These are phyloP conservation scores for bread wheat (Triticum aestivum) DNA, from an alignment of 176 grass and related monocot genomes.

Conservation along the genomic window IWGSC_CS_RefSeq_v2.1 NC_057809.1:610982969-610983468, in stretches of 20 bases:
- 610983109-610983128: background rate
- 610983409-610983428: conserved; percentile 20
- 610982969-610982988: conserved; percentile 98
- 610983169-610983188: conserved; percentile 80
- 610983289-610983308: conserved; percentile 84
- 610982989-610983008: conserved; percentile 25
- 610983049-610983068: background rate
- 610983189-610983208: conserved; percentile 85
- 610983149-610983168: conserved; percentile 96
- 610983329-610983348: conserved; percentile 95
- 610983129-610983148: conserved; percentile 66
- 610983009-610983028: background rate
- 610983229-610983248: conserved; percentile 62
- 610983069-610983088: background rate
- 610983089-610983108: background rate
- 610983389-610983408: conserved; percentile 98
- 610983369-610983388: conserved; percentile 97
- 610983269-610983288: conserved; percentile 96
- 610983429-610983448: conserved; percentile 13
- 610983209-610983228: conserved; percentile 90
- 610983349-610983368: conserved; percentile 91
- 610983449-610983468: conserved; percentile 21
- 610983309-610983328: conserved; percentile 94
- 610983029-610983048: background rate
- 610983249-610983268: conserved; percentile 90